These are phyloP conservation scores for Botryotinia calthae DNA, from an alignment of 2,329 filamentous ascomycete species.

Conservation along the genomic window DNA sequence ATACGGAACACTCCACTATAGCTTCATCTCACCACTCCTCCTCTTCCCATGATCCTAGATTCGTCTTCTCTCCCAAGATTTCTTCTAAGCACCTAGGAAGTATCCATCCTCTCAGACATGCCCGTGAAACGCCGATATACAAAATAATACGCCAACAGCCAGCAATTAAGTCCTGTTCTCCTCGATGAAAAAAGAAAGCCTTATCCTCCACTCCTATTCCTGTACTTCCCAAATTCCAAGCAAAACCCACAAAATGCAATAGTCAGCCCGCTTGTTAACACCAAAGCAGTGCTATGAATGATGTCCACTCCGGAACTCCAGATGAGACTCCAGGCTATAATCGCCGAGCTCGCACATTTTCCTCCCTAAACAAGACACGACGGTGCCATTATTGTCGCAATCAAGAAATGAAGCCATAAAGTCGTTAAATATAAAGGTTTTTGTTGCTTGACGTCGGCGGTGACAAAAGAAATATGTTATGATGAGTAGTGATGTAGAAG, in stretches of 20 bases:
- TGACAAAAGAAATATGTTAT: constrained; percentile 15
- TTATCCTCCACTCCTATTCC: constrained; percentile 27
- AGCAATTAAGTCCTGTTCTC: constrained; percentile 22
- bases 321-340: constrained; percentile 17
- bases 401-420: constrained; percentile 34
- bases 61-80: constrained; percentile 1
- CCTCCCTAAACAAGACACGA: constrained; percentile 21
- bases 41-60: constrained; percentile 25
- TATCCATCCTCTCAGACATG: constrained; percentile 26
- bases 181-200: constrained; percentile 15
- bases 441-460: background rate
- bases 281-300: constrained; percentile 14
- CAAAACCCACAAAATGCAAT: constrained; percentile 15
- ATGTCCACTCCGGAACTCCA: constrained; percentile 18
- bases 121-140: constrained; percentile 31
- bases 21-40: background rate
- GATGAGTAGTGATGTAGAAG: constrained; percentile 17
- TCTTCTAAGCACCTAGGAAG: constrained; percentile 17
- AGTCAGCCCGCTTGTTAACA: background rate
- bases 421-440: constrained; percentile 30
- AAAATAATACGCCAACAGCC: constrained; percentile 33
- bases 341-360: constrained; percentile 16
- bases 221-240: constrained; percentile 15
- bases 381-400: constrained; percentile 28
- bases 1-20: background rate